Evolutionary conservation across 73 alveolate species (phyloP).

Genomic region (Urostyla sp.): DNA sequence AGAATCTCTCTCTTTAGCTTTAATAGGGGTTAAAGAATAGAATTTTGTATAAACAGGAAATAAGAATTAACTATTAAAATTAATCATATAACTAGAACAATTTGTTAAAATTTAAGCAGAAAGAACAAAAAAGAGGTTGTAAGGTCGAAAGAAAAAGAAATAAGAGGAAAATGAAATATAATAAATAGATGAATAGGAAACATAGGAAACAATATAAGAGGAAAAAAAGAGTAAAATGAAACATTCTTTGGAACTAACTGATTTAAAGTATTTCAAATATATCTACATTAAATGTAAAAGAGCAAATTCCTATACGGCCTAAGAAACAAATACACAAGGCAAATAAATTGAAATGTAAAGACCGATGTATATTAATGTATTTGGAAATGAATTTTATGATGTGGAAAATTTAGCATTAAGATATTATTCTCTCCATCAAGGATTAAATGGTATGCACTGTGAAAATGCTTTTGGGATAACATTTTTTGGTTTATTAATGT

Average conservation of each 20-base stretch:
- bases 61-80: conserved; percentile 24
- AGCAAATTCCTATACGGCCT: conserved; percentile 7
- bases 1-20: conserved; percentile 22
- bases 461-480: conserved; percentile 86
- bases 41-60: conserved; percentile 48
- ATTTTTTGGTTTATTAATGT: conserved; percentile 81
- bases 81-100: conserved; percentile 18
- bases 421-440: conserved; percentile 74
- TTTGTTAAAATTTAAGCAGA: neutral
- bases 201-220: neutral
- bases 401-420: conserved; percentile 90
- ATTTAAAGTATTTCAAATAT: conserved; percentile 42
- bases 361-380: conserved; percentile 29
- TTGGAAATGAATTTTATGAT: conserved; percentile 31
- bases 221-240: neutral
- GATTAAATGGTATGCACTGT: conserved; percentile 83
- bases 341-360: conserved; percentile 1
- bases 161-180: neutral
- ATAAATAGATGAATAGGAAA: conserved; percentile 17
- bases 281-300: conserved; percentile 39
- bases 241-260: neutral
- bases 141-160: neutral
- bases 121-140: neutral
- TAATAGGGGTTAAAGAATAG: conserved; percentile 39
- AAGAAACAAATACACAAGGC: conserved; percentile 3